phyloP scores from a whole-genome alignment of 257 asterid genomes.

The Solanum pinnatisectum region DNA sequence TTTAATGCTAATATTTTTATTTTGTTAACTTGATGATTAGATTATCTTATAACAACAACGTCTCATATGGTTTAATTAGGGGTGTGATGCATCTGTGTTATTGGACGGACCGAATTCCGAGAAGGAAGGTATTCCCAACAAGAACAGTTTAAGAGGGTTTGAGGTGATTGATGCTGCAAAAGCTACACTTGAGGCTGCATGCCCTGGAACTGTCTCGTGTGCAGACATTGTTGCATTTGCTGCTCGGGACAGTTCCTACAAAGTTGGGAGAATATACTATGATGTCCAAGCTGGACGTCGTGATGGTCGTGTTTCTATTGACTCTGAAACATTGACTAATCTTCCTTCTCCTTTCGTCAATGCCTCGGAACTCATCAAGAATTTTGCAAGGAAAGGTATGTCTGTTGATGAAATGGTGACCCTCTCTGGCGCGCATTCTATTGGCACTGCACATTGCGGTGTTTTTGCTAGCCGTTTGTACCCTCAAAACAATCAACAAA shows the following conservation, averaged over 20 bases:
- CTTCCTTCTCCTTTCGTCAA: background rate
- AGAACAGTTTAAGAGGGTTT: background rate
- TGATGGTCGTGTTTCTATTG: constrained; percentile 3
- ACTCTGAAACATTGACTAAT: background rate
- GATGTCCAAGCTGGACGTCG: constrained; percentile 5
- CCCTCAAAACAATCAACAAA: background rate
- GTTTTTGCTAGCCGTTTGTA: background rate
- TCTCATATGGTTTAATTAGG: background rate
- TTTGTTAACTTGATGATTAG: background rate
- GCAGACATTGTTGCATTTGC: background rate
- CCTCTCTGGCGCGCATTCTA: constrained; percentile 6
- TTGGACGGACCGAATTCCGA: background rate
- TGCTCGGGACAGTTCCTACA: background rate
- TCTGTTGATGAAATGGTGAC: constrained; percentile 10
- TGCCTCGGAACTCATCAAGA: background rate
- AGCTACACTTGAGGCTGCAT: background rate
- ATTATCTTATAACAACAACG: background rate
- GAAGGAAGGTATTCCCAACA: constrained; percentile 3
- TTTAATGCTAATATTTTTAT: background rate
- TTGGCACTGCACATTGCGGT: constrained; percentile 2
- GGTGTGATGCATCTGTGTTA: background rate
- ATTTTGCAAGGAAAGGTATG: background rate
- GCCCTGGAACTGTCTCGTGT: background rate
- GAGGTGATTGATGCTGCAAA: background rate
- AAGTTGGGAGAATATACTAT: constrained; percentile 1